These are phyloP conservation scores for Litchi chinensis DNA, from an alignment of 345 rosid species.

Conservation along the genomic window DNA sequence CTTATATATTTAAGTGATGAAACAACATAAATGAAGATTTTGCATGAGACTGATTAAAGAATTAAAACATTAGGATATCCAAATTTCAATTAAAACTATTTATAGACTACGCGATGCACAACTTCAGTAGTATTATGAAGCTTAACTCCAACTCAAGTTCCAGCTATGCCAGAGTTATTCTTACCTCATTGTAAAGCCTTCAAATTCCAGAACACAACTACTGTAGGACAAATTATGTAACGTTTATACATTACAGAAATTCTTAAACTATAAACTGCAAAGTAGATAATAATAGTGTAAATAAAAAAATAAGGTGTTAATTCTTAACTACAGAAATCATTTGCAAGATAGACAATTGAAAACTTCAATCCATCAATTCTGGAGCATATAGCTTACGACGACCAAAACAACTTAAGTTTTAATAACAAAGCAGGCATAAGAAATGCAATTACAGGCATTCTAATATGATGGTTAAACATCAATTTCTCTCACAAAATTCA, in stretches of 20 bases:
- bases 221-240: not conserved
- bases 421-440: not conserved
- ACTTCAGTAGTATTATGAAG: not conserved
- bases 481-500: not conserved
- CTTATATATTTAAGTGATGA: not conserved
- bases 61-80: not conserved
- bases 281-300: not conserved
- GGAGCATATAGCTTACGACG: not conserved
- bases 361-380: not conserved
- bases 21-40: not conserved
- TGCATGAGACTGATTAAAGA: not conserved
- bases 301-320: not conserved
- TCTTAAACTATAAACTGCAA: not conserved
- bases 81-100: not conserved
- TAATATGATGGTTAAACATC: not conserved
- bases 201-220: not conserved
- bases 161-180: not conserved
- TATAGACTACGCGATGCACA: not conserved
- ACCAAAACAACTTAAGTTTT: not conserved
- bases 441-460: slow-evolving; percentile 1
- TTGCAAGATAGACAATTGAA: not conserved
- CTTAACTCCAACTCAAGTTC: not conserved
- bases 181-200: not conserved
- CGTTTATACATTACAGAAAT: not conserved
- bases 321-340: not conserved